Evolutionary conservation across 371 early-diverging fungal species (phyloP).

Genomic region (Mortierella sp.): DNA sequence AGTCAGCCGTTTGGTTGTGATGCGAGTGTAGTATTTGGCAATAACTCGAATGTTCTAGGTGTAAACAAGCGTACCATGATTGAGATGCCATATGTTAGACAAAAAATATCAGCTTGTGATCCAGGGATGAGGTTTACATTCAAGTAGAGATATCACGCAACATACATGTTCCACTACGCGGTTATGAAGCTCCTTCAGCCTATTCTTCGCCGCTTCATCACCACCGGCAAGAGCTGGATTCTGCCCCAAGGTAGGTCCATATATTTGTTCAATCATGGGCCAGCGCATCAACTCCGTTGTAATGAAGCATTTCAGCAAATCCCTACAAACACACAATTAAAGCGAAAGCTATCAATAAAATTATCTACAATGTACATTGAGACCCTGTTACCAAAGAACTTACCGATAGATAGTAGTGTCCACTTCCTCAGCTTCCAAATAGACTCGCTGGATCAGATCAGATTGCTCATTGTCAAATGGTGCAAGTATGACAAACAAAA

Average conservation of each 20-base stretch:
- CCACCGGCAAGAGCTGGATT: constrained; percentile 79
- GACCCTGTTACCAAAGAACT: constrained; percentile 17
- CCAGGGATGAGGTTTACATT: constrained; percentile 1
- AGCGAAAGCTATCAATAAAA: background rate
- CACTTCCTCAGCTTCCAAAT: constrained; percentile 80
- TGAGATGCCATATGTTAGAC: background rate
- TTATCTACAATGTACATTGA: background rate
- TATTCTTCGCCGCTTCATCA: constrained; percentile 83
- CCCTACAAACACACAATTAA: constrained; percentile 67
- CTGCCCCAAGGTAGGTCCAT: constrained; percentile 77
- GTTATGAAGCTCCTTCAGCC: constrained; percentile 89
- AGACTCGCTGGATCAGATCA: constrained; percentile 89
- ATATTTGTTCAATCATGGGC: constrained; percentile 90
- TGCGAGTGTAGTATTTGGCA: constrained; percentile 94
- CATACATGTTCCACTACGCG: constrained; percentile 95
- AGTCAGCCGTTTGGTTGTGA: constrained; percentile 82
- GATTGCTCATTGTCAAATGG: constrained; percentile 97
- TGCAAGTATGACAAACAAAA: constrained; percentile 89
- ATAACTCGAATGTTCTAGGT: constrained; percentile 93
- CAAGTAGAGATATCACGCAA: background rate
- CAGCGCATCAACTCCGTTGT: constrained; percentile 94
- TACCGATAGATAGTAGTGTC: constrained; percentile 81
- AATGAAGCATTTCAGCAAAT: constrained; percentile 89
- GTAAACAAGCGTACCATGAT: background rate
- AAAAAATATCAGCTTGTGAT: background rate